Percentiles rank a stretch among this genome's conserved stretches.
Evolutionary conservation across 73 alveolate genomes (phyloP).

Genomic region (Symbiodinium natans): DNA sequence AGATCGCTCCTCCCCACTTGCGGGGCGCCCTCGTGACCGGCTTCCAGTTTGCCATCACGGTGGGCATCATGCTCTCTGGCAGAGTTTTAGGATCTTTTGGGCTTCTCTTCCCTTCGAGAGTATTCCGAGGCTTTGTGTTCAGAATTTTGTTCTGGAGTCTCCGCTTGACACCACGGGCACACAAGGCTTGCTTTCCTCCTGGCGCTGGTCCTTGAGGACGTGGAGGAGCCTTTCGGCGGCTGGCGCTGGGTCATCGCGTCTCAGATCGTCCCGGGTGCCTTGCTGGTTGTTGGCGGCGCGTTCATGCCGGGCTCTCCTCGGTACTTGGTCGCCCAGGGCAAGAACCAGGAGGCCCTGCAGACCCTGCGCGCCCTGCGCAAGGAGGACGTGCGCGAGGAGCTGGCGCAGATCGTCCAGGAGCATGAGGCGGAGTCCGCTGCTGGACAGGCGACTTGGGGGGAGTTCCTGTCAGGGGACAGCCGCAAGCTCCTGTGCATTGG

Average conservation of each 20-base stretch:
- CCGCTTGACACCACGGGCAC: too few relatives aligned
- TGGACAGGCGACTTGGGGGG: slow-evolving; percentile 38
- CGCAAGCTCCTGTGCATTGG: slow-evolving; percentile 43
- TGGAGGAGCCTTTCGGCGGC: slow-evolving; percentile 28
- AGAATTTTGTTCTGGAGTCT: too few relatives aligned
- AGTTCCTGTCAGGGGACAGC: slow-evolving; percentile 35
- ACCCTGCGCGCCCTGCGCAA: neutral
- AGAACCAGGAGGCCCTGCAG: neutral
- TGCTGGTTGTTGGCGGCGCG: slow-evolving; percentile 25
- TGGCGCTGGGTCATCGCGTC: slow-evolving; percentile 73
- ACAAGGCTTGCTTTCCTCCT: slow-evolving; percentile 7
- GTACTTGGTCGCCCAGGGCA: slow-evolving; percentile 27
- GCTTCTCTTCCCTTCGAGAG: too few relatives aligned
- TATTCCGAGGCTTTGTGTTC: too few relatives aligned
- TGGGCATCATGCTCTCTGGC: neutral
- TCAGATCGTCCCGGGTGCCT: neutral
- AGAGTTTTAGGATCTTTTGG: too few relatives aligned
- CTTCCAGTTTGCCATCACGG: slow-evolving; percentile 72
- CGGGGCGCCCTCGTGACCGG: slow-evolving; percentile 61
- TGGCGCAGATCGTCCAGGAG: slow-evolving; percentile 25
- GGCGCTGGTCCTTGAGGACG: slow-evolving; percentile 37
- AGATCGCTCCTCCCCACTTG: slow-evolving; percentile 30
- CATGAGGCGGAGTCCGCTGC: neutral
- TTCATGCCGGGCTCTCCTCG: slow-evolving; percentile 35
- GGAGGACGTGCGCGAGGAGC: slow-evolving; percentile 20